A percentile compares a stretch with the other conserved stretches of the same genome.
Conservation (phyloP, 495 filamentous ascomycete genomes). For the Physcia stellaris region DNA sequence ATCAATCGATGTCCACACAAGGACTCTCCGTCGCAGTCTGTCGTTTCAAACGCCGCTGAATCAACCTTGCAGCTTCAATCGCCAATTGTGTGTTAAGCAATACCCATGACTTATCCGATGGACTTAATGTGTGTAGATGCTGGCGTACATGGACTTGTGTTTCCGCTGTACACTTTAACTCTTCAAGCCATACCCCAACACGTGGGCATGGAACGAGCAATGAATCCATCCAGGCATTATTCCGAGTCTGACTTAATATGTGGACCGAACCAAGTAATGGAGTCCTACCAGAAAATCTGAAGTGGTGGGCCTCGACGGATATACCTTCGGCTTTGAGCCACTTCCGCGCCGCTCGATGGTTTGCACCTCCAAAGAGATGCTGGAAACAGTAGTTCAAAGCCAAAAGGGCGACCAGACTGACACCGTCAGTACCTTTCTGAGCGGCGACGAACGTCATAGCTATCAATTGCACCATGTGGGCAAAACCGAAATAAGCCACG, state of each 20-base stretch:
- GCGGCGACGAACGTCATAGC: constrained; percentile 16
- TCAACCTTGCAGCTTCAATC: constrained; percentile 4
- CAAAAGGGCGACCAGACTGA: constrained; percentile 10
- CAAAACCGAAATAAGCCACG: constrained; percentile 1
- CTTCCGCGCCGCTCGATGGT: constrained; percentile 3
- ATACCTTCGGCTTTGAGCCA: constrained; percentile 9
- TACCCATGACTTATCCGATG: constrained; percentile 6
- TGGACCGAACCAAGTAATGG: constrained; percentile 11
- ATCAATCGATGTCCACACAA: too few species aligned
- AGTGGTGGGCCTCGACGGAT: constrained; percentile 5
- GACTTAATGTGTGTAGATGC: background rate
- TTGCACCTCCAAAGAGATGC: background rate
- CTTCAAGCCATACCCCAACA: constrained; percentile 2
- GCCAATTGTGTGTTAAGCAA: constrained; percentile 4
- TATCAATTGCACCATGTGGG: constrained; percentile 9
- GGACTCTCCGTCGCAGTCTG: too few species aligned
- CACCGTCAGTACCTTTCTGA: constrained; percentile 13
- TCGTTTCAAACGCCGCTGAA: too few species aligned
- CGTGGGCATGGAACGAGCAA: constrained; percentile 8
- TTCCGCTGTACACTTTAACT: background rate
- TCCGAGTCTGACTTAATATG: constrained; percentile 3
- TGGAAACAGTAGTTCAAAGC: background rate
- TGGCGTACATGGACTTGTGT: background rate
- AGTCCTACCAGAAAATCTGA: constrained; percentile 8
- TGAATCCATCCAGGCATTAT: constrained; percentile 9